Evolutionary conservation across 2,329 filamentous ascomycete genomes (phyloP), one percentile per base, ranked within the genome.

Genomic region (Trichoderma asperellum): DNA sequence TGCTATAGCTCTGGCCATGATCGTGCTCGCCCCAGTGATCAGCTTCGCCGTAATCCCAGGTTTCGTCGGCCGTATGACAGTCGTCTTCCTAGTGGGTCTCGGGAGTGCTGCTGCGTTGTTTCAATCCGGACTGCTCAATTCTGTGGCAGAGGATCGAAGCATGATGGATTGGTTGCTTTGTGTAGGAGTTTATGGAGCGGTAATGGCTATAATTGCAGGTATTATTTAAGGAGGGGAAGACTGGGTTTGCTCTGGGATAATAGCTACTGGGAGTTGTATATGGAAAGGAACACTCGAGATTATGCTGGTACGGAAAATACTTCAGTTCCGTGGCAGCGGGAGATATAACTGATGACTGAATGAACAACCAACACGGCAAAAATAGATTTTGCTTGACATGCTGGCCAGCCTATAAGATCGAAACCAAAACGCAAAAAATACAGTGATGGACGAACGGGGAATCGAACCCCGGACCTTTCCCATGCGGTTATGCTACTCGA

Each of bases 1-100:
- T 14, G 70, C 61, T 16, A 55, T 76, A 10, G 76, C 73, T 27
- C 71, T 74, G 27, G 71, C 75, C 34, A 68, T 74, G 16, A 76
- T 75, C 0, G 80, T 91, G 2, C 77, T 90, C 6, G 78, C 88
- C 0, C 88, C 89, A 0, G 80, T 90, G 1, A 74, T 90, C 10
- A 83, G 86, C 0, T 91, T 91, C 74, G 77, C 83, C 5, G 81
- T 88, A 27, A 85, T 91, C 24, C 82, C 84, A 0, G 83, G 84
- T 6, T 88, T 89, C 70, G 75, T 85, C 0, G 86, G 85, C 1
- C 83, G 88, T n/a, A 82, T 90, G 72, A 83, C 84, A 0, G 83
- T 91, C 2, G 84, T 88, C 2, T 73, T 84, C 4, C 79, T 90
- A 0, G 83, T 88, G 0, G 85, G 82, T 0, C 77, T 82, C 0